Evolutionary conservation across 2,329 filamentous ascomycete species (phyloP).

Genomic region (Macrophomina pseudophaseolina): DNA sequence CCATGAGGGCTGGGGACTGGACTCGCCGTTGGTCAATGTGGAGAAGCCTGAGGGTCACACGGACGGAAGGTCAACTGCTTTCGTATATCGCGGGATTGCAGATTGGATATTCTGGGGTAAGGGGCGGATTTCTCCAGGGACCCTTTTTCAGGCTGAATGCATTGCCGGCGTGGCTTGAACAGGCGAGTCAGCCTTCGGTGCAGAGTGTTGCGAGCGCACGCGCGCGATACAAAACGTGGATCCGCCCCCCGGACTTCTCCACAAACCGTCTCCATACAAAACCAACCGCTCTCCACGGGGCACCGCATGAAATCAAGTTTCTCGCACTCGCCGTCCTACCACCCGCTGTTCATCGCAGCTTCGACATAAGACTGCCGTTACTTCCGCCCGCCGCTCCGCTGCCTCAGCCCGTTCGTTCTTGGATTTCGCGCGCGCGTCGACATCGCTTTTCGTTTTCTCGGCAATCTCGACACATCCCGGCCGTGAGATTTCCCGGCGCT

Average conservation of each 20-base stretch:
- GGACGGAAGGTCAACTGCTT: background rate
- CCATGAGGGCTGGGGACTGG: background rate
- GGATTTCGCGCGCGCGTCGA: background rate
- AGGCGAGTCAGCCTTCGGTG: constrained; percentile 22
- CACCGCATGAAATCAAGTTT: constrained; percentile 4
- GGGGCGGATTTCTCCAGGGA: background rate
- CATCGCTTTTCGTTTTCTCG: background rate
- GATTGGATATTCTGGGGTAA: background rate
- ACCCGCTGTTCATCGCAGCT: background rate
- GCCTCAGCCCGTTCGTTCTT: background rate
- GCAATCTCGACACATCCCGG: constrained; percentile 14
- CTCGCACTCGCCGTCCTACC: background rate
- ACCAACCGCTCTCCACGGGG: constrained; percentile 20
- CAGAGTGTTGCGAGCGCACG: constrained; percentile 17
- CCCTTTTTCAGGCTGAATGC: constrained; percentile 18
- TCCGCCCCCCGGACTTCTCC: constrained; percentile 10
- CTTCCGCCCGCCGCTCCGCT: background rate
- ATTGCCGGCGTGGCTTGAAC: constrained; percentile 12
- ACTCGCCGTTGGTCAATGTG: background rate
- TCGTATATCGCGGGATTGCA: constrained; percentile 1
- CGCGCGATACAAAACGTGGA: constrained; percentile 5
- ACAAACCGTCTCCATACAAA: constrained; percentile 15
- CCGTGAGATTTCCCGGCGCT: constrained; percentile 1
- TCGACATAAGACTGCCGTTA: background rate
- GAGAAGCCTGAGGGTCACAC: constrained; percentile 18